A percentile compares a stretch with the other conserved stretches of the same genome.
These are phyloP conservation scores for Nemania abortiva DNA, from an alignment of 2,329 filamentous ascomycete genomes.

Conservation along the genomic window DNA sequence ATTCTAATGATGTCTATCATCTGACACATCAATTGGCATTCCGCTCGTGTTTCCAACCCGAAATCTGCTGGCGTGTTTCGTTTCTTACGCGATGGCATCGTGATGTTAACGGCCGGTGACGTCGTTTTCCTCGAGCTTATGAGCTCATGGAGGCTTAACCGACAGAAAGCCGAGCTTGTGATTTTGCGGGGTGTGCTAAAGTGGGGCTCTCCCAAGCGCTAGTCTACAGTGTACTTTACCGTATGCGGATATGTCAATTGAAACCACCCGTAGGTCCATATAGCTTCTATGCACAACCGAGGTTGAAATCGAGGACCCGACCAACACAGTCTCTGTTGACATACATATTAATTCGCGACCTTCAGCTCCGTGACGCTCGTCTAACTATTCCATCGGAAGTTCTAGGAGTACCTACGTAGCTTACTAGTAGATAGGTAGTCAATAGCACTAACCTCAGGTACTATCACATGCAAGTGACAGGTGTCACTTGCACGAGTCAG, in stretches of 20 bases:
- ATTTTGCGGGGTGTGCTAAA: slow-evolving; percentile 62
- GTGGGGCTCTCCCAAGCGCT: slow-evolving; percentile 3
- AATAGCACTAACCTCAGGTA: background rate
- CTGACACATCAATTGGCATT: background rate
- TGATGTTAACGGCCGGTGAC: slow-evolving; percentile 17
- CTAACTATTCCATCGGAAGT: slow-evolving; percentile 5
- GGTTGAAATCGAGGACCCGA: slow-evolving; percentile 21
- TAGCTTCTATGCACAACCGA: slow-evolving; percentile 26
- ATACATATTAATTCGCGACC: slow-evolving; percentile 2
- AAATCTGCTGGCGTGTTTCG: background rate
- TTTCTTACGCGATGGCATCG: background rate
- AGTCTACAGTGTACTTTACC: background rate
- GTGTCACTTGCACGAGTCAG: background rate
- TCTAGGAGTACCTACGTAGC: slow-evolving; percentile 6
- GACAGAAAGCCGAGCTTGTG: slow-evolving; percentile 68
- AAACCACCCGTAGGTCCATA: background rate
- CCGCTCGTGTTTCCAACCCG: background rate
- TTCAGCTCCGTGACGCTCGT: background rate
- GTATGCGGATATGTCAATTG: background rate
- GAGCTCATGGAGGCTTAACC: slow-evolving; percentile 54
- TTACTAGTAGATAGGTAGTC: background rate
- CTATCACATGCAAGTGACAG: slow-evolving; percentile 23
- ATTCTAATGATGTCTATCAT: background rate
- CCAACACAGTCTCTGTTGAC: background rate
- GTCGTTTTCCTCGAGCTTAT: slow-evolving; percentile 18